A percentile compares a stretch with the other conserved stretches of the same genome.
Conservation (phyloP, 106 monocot genomes). For the Acorus calamus region DNA sequence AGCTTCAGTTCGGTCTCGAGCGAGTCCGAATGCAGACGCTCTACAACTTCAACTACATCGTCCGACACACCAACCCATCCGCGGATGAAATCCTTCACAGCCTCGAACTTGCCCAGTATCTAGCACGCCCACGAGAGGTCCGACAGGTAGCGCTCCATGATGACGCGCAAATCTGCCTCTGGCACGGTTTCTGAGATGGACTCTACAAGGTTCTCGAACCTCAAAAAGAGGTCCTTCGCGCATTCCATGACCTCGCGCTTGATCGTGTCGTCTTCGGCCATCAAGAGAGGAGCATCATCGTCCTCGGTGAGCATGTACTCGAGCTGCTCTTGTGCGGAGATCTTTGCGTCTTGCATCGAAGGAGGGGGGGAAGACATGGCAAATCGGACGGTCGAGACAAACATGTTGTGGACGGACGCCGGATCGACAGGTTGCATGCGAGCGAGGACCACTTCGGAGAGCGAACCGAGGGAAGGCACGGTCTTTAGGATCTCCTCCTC, state of each 20-base stretch:
- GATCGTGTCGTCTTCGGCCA: constrained; percentile 17
- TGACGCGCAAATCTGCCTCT: neutral
- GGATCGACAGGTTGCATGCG: constrained; percentile 57
- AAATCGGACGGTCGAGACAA: constrained; percentile 48
- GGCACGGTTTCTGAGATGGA: constrained; percentile 1
- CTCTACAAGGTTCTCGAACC: constrained; percentile 22
- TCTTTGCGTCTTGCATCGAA: constrained; percentile 43
- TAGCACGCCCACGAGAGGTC: constrained; percentile 81
- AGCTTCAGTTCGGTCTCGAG: constrained; percentile 32
- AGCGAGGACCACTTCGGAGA: constrained; percentile 48
- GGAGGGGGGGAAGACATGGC: constrained; percentile 44
- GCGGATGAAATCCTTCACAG: constrained; percentile 67
- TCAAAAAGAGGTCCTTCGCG: constrained; percentile 22
- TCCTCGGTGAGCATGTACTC: constrained; percentile 87
- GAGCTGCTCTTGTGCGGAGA: constrained; percentile 68
- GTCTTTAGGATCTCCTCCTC: constrained; percentile 76
- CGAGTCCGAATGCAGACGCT: constrained; percentile 1
- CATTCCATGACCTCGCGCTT: constrained; percentile 44
- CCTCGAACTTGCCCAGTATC: constrained; percentile 65
- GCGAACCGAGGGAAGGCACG: constrained; percentile 42
- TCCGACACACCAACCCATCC: constrained; percentile 47
- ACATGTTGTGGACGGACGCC: constrained; percentile 22
- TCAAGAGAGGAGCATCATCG: constrained; percentile 64
- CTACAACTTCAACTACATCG: constrained; percentile 19
- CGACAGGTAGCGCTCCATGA: constrained; percentile 20